phyloP scores from a whole-genome alignment of 2,329 filamentous ascomycete genomes.

The Dactylellina sp. region DNA sequence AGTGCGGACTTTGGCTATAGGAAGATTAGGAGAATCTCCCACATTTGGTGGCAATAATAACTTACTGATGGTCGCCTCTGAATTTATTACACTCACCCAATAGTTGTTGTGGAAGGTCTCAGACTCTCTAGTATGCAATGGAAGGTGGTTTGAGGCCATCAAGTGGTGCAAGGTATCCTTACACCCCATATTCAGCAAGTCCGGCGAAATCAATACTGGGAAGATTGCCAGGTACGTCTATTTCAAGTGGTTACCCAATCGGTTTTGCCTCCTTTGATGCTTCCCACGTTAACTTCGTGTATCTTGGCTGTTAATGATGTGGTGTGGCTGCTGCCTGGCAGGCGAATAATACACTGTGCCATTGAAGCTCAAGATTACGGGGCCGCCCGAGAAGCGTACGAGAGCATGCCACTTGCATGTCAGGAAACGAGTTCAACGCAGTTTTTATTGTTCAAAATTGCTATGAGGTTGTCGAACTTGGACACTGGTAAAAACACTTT shows the following conservation, averaged over 20 bases:
- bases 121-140: constrained; percentile 70
- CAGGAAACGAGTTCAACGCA: constrained; percentile 74
- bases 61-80: no score
- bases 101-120: constrained; percentile 85
- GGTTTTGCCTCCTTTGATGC: neutral
- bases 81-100: constrained; percentile 61
- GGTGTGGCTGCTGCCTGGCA: constrained; percentile 62
- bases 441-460: constrained; percentile 81
- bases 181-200: constrained; percentile 74
- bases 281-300: neutral
- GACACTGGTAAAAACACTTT: constrained; percentile 65
- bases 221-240: constrained; percentile 74
- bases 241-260: neutral
- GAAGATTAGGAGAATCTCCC: constrained; percentile 7
- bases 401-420: constrained; percentile 70
- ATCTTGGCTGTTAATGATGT: constrained; percentile 37
- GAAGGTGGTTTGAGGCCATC: constrained; percentile 70
- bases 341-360: constrained; percentile 79
- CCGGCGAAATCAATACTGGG: constrained; percentile 74
- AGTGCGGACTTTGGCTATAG: constrained; percentile 60
- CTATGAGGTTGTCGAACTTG: constrained; percentile 71
- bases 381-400: constrained; percentile 70
- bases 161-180: constrained; percentile 79
- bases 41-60: constrained; percentile 57
- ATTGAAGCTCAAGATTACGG: constrained; percentile 71